These are phyloP conservation scores for Suillus hirtellus DNA, from an alignment of 768 basidiomycete species.

Conservation along the genomic window DNA sequence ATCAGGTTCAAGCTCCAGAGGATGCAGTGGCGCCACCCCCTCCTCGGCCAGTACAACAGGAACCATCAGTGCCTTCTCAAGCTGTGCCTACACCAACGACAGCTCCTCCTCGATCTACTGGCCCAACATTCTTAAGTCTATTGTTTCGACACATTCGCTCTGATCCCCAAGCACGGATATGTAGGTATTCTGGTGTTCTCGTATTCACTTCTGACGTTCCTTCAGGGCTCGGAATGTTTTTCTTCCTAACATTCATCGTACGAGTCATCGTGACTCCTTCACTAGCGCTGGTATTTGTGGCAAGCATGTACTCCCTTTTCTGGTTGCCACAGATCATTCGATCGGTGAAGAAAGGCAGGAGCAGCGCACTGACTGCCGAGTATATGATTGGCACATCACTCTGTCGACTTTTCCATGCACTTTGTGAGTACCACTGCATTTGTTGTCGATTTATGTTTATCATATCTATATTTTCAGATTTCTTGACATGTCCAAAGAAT, in stretches of 20 bases:
- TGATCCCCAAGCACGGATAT: conserved; percentile 71
- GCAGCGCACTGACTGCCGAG: conserved; percentile 63
- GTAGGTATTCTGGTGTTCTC: conserved; percentile 42
- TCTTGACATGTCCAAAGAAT: conserved; percentile 80
- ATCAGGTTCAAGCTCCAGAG: conserved; percentile 83
- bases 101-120: conserved; percentile 18
- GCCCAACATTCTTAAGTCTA: conserved; percentile 43
- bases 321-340: conserved; percentile 88
- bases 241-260: conserved; percentile 72
- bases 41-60: conserved; percentile 18
- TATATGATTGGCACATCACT: conserved; percentile 79
- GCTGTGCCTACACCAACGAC: conserved; percentile 25
- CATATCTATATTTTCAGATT: conserved; percentile 51
- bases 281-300: conserved; percentile 65
- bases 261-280: conserved; percentile 70
- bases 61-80: conserved; percentile 15
- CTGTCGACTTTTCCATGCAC: conserved; percentile 65
- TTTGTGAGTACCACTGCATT: conserved; percentile 57
- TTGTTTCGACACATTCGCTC: conserved; percentile 60
- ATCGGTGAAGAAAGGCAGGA: conserved; percentile 67
- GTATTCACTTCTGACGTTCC: conserved; percentile 11
- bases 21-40: conserved; percentile 40
- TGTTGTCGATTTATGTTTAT: conserved; percentile 5
- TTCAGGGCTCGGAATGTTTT: conserved; percentile 64
- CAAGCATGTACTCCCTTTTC: conserved; percentile 70